A percentile compares a stretch with the other conserved stretches of the same genome.
Conservation (phyloP, 2,329 filamentous ascomycete species). For the Dendrostoma leiphaemia region DNA sequence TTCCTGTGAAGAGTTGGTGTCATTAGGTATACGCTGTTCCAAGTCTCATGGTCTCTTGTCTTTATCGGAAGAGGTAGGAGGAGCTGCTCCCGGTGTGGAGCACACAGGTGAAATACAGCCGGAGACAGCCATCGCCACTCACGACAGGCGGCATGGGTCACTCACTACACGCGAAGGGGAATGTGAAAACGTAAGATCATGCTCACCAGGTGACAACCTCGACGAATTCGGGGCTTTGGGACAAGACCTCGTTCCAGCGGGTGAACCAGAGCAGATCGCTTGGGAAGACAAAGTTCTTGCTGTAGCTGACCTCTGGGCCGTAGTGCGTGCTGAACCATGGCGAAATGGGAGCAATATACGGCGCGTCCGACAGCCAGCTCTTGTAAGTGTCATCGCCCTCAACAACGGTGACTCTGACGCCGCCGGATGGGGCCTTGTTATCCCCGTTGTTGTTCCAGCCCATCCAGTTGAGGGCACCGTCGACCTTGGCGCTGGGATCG, state of each 20-base stretch:
- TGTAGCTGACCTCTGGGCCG: constrained; percentile 15
- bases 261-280: constrained; percentile 18
- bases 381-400: constrained; percentile 34
- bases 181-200: too few relatives aligned
- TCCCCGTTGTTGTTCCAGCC: constrained; percentile 43
- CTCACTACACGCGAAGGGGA: too few relatives aligned
- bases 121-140: too few relatives aligned
- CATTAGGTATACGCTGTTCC: too few relatives aligned
- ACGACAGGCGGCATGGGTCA: too few relatives aligned
- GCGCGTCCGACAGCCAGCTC: constrained; percentile 30
- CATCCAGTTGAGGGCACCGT: constrained; percentile 39
- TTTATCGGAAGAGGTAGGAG: too few relatives aligned
- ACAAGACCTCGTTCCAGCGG: constrained; percentile 17
- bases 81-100: too few relatives aligned
- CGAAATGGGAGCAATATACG: constrained; percentile 22
- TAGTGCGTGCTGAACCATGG: constrained; percentile 21
- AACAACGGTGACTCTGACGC: constrained; percentile 36
- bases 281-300: constrained; percentile 20
- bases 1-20: too few relatives aligned
- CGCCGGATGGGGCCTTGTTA: constrained; percentile 46
- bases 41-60: too few relatives aligned
- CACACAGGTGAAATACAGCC: too few relatives aligned
- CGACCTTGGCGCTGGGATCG: constrained; percentile 33
- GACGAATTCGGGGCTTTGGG: constrained; percentile 12
- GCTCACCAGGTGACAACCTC: constrained; percentile 19